These are phyloP conservation scores for Kwoniella dendrophila DNA, from an alignment of 768 basidiomycete species.

Conservation along the genomic window DNA sequence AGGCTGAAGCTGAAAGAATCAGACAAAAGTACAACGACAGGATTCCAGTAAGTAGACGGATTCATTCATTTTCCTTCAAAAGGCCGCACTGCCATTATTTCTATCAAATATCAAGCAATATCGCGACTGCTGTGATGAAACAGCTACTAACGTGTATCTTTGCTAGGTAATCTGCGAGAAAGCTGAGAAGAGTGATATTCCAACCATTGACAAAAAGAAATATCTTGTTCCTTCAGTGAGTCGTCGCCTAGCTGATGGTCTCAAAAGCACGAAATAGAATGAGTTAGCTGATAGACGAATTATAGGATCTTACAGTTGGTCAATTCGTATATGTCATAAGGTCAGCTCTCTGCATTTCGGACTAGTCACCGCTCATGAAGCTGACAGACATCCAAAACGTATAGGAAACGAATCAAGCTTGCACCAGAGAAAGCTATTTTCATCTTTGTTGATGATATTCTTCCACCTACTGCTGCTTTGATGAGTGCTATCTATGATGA, in stretches of 20 bases:
- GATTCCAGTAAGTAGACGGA: slow-evolving; percentile 74
- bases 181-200: slow-evolving; percentile 96
- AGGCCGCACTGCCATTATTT: too few species aligned
- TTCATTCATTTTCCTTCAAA: not conserved
- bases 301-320: slow-evolving; percentile 89
- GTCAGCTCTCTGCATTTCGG: slow-evolving; percentile 7
- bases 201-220: slow-evolving; percentile 99
- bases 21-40: slow-evolving; percentile 98
- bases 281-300: not conserved
- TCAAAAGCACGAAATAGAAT: not conserved
- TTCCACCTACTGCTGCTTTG: slow-evolving; percentile 94
- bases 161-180: slow-evolving; percentile 97
- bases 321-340: slow-evolving; percentile 99
- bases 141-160: not conserved
- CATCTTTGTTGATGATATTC: slow-evolving; percentile 98
- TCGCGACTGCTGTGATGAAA: not conserved
- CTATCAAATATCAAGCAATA: too few species aligned
- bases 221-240: slow-evolving; percentile 95
- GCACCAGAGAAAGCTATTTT: slow-evolving; percentile 99
- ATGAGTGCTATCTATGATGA: slow-evolving; percentile 99
- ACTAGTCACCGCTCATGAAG: not conserved
- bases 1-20: slow-evolving; percentile 97
- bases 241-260: not conserved
- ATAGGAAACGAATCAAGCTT: slow-evolving; percentile 95
- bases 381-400: not conserved